Percentiles rank a stretch among this genome's conserved stretches.
Conservation (phyloP, 1,284 basidiomycete genomes). For the Puccinia triticina region DNA sequence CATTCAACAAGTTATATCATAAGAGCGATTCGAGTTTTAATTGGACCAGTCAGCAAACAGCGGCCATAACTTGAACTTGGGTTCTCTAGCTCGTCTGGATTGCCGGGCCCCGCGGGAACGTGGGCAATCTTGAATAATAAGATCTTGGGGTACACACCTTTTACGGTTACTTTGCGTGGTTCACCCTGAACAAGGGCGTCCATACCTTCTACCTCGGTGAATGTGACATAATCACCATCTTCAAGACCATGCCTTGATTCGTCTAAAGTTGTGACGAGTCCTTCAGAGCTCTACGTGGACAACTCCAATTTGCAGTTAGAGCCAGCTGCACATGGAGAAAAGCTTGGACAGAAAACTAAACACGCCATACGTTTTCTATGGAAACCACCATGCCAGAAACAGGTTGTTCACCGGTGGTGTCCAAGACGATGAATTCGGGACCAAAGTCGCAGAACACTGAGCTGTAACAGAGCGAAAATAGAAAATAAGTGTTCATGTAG, state of each 20-base stretch:
- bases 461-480: slow-evolving; percentile 55
- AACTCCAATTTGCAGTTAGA: not conserved
- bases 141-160: slow-evolving; percentile 63
- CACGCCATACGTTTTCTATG: slow-evolving; percentile 68
- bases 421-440: slow-evolving; percentile 87
- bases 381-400: slow-evolving; percentile 93
- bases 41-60: not conserved
- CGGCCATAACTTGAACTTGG: not conserved
- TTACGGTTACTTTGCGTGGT: slow-evolving; percentile 87
- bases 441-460: slow-evolving; percentile 96
- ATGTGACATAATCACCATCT: slow-evolving; percentile 97
- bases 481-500: not conserved
- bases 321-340: not conserved
- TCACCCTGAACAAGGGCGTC: slow-evolving; percentile 84
- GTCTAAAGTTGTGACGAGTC: slow-evolving; percentile 91
- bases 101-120: not conserved
- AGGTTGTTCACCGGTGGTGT: slow-evolving; percentile 92
- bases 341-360: no score
- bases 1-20: not conserved
- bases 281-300: slow-evolving; percentile 68
- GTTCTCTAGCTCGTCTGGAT: not conserved
- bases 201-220: slow-evolving; percentile 97
- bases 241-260: slow-evolving; percentile 96
- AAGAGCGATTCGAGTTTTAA: not conserved
- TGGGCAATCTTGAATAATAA: not conserved